Base-by-base conservation (phyloP, 441 rosid genomes). In the Kokia cookei region DNA sequence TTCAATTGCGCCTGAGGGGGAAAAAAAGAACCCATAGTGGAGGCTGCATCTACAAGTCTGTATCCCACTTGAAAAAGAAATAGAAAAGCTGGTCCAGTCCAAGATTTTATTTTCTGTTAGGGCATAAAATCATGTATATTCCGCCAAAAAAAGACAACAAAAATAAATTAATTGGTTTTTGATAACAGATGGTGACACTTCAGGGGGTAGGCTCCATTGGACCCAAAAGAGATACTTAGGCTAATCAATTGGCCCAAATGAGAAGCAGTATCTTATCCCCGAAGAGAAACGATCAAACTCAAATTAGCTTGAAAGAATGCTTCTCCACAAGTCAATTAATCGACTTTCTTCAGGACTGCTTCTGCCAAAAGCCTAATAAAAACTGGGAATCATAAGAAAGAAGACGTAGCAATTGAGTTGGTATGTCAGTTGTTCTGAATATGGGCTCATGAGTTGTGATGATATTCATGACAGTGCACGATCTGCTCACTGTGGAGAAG, bases 1-100 rank as follows among this genome's bases (percentile, higher is more conserved):
- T 58, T 26, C 63, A 43, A 13, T 73, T 83, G 78, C 85, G 67
- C 76, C 79, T 70, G 63, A 81, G 32, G 17, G 42, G 54, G 19
- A 0, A 14, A 14, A 26, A 2, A 5, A 51, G 76, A 22, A 55
- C 11, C 8, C 35, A 8, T 54, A 19, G 70, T 37, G 81, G 75
- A 62, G 47, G 45, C 69, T 72, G 83, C 66, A 67, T 22, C 60
- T 19, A 0, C 22, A 55, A 9, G 22, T 58, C 35, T 73, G 83
- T 71, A 73, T 60, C 32, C 78, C 83, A 80, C 32, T 24, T 10
- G 37, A 57, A 58, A 5, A 7, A 64, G 7, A 11, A 27, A 48
- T 14, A 29, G 40, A 29, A 8, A 27, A 60, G 40, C 2, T 60
- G 65, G 13, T 40, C 68, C 14, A 40, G 50, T 14, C 45, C 19